Percentiles rank a stretch among this genome's conserved stretches.
Conservation (phyloP, 2,329 filamentous ascomycete genomes). For the Fusarium mexicanum region DNA sequence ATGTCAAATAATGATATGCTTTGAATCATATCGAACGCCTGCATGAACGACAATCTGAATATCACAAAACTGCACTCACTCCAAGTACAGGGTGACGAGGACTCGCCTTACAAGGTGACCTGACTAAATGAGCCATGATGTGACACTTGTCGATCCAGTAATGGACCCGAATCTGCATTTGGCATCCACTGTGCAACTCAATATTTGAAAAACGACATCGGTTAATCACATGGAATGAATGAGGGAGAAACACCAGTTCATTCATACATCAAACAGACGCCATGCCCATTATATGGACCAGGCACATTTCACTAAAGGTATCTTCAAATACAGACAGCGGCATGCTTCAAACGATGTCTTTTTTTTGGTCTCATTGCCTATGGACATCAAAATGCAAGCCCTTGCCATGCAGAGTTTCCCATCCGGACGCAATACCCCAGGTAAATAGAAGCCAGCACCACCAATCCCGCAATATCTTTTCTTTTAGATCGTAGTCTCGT, state of each 20-base stretch:
- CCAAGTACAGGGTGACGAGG: not conserved
- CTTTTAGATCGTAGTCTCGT: conserved; percentile 97
- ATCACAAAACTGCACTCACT: not conserved
- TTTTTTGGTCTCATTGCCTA: conserved; percentile 51
- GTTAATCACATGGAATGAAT: not conserved
- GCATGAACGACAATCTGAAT: not conserved
- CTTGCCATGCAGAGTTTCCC: conserved; percentile 56
- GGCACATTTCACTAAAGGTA: conserved; percentile 34
- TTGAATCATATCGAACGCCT: not conserved
- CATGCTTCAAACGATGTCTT: conserved; percentile 48
- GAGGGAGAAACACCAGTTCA: conserved; percentile 10
- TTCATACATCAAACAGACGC: conserved; percentile 10
- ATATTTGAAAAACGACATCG: not conserved
- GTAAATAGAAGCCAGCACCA: conserved; percentile 53
- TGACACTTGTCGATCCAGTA: not conserved
- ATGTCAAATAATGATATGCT: not conserved
- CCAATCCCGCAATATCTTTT: conserved; percentile 43
- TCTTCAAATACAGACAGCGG: conserved; percentile 34
- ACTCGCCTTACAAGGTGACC: not conserved
- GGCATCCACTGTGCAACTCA: not conserved
- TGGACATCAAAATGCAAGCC: conserved; percentile 55
- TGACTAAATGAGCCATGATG: too few relatives aligned
- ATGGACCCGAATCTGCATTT: not conserved
- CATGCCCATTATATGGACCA: conserved; percentile 1
- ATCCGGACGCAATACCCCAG: conserved; percentile 56